Base-by-base conservation (phyloP, 2,329 filamentous ascomycete genomes). In the Cladosporium velox region DNA sequence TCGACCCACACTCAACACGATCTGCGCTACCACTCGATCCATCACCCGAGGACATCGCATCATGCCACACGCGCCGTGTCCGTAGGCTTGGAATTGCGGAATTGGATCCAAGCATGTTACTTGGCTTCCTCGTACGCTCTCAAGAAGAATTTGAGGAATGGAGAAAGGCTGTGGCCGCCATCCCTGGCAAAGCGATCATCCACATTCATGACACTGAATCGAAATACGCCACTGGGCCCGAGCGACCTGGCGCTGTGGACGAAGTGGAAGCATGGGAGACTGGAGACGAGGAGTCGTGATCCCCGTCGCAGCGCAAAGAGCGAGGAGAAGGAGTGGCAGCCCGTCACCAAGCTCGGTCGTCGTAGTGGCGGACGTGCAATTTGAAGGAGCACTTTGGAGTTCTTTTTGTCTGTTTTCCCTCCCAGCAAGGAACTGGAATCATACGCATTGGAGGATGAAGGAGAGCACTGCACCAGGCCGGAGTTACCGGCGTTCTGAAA, bases 61-160 rank as follows among this genome's bases (percentile, higher is more conserved):
- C 90, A 0, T 97, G 92, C 74, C 94, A 99, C 76, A 98, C 93
- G 0, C 87, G 91, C 60, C 89, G 94, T 58, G 81, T 99, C 21
- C 88, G 94, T 44, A 87, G 91, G 65, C 84, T 99, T 34, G 90
- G 95, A 71, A 85, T 99, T 59, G 88, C 88, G 67, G 93, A 98
- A 75, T 95, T 99, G 91, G 95, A 99, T 73, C 95, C 95, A 0
- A 97, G 93, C 74, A 99, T 99, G 95, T 81, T 99, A 51, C 91
- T 99, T 70, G 94, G 92, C 4, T 98, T 98, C 74, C 80, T 99
- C 41, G 93, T 99, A 68, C 86, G 85, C 49, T 87, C 91, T 66
- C 89, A 94, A 72, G 85, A 89, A 52, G 95, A 99, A 71, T 98
- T 94, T 90, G 80, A 85, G 47, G 85, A 87, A 63, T 98, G 93